Evolutionary conservation across 2,329 filamentous ascomycete species (phyloP), one percentile per base, ranked within the genome.

Genomic region (Colletotrichum filicis): DNA sequence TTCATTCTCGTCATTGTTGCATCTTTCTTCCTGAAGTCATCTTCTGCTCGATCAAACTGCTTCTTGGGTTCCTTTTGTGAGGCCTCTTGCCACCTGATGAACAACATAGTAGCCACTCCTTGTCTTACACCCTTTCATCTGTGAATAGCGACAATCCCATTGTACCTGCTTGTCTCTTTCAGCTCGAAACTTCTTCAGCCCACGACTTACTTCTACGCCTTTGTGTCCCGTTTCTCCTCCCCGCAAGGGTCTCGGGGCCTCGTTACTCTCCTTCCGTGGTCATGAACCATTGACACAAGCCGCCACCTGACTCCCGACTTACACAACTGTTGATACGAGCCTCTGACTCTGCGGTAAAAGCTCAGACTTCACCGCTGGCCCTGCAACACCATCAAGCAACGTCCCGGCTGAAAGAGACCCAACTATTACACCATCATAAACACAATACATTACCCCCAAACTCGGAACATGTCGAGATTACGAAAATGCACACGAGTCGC

Each of bases 401-500:
- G 37, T 28, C 53, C 53, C 24, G 26, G 56, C 61, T 60, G 55
- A 53, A 61, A 73, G 66, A 46, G n/a, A 19, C 19, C 56, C 56
- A 37, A 2, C 30, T 61, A 49, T 35, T 52, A 22, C 37, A 53
- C 8, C 6, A 49, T 55, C 30, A 61, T 28, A 28, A 46, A 16
- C 14, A 42, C 7, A 52, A 42, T 6, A 16, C 14, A 26, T 3
- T 12, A 35, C 32, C 32, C 32, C 14, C 12, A 37, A 12, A 24
- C n/a, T 49, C 42, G 35, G 32, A 46, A 46, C 63, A 77, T 85
- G 82, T 74, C 75, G 63, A 78, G 76, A 71, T 70, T 76, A 66
- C 77, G 77, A 71, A 75, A 77, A 71, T 80, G 80, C 72, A 75
- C 82, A 57, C 79, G 80, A 77, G 80, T 82, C 68, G 78, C 84